Conservation (phyloP, 129 eudicot genomes). For the Lactuca sativa region DNA sequence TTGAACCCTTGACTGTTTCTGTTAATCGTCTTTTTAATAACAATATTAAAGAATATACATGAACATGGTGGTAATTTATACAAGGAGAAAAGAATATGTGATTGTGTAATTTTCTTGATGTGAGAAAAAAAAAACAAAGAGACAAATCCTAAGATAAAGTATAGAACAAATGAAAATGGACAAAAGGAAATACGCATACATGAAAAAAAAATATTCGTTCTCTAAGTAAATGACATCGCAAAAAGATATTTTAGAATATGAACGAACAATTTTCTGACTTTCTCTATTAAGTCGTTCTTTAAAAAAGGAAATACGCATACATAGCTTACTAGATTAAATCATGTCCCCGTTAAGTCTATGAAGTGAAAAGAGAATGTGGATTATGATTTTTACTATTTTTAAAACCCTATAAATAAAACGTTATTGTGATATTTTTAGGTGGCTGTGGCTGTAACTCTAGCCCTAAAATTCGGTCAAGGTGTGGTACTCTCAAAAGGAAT, state of each 20-base stretch:
- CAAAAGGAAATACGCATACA: background rate
- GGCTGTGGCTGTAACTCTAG: conserved; percentile 63
- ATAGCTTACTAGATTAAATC: too few relatives aligned
- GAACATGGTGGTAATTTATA: background rate
- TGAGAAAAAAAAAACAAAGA: background rate
- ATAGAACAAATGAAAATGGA: background rate
- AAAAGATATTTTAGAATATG: too few relatives aligned
- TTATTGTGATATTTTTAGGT: conserved; percentile 42
- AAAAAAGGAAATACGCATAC: too few relatives aligned
- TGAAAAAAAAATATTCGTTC: too few relatives aligned
- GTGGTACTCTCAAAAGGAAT: conserved; percentile 58
- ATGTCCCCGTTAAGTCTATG: too few relatives aligned
- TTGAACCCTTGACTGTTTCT: too few relatives aligned
- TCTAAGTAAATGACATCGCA: too few relatives aligned
- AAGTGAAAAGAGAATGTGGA: background rate
- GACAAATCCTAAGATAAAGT: too few relatives aligned
- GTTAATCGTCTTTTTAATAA: too few relatives aligned
- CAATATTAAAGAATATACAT: too few relatives aligned
- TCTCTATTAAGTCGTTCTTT: too few relatives aligned
- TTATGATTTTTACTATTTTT: background rate
- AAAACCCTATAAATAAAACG: background rate
- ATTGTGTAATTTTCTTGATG: background rate
- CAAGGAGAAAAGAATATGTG: background rate
- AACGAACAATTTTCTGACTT: too few relatives aligned
- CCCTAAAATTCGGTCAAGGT: conserved; percentile 74